Percentiles rank a stretch among this genome's conserved stretches.
phyloP scores from a whole-genome alignment of 2,329 filamentous ascomycete genomes.

The Xylariaceae sp. region DNA sequence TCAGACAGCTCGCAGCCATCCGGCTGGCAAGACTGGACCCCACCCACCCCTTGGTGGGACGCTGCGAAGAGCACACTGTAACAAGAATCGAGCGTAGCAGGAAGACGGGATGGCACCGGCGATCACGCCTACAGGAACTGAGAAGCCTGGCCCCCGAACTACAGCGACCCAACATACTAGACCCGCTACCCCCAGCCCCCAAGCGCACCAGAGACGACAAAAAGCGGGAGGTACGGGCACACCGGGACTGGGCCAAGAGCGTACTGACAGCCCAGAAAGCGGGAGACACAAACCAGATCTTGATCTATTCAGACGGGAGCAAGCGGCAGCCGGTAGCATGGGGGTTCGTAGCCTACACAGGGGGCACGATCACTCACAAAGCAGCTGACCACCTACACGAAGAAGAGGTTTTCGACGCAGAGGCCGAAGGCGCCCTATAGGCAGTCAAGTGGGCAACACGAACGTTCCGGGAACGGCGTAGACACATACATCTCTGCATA shows the following conservation, averaged over 20 bases:
- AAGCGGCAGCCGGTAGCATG: background rate
- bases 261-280: background rate
- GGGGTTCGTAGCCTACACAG: background rate
- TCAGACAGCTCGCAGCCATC: background rate
- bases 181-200: too few species aligned
- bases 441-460: background rate
- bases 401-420: background rate
- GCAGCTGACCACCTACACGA: background rate
- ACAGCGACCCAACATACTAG: too few species aligned
- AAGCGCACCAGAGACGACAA: too few species aligned
- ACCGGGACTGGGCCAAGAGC: background rate
- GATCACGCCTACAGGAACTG: background rate
- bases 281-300: background rate
- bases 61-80: too few species aligned
- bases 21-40: background rate
- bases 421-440: background rate
- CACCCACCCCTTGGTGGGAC: background rate
- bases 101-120: background rate
- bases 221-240: too few species aligned
- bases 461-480: background rate
- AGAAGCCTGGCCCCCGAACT: background rate
- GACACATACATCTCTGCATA: background rate
- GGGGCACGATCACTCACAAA: background rate
- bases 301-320: background rate
- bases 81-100: background rate